These are phyloP conservation scores for Komagataella populi DNA, from an alignment of 805 yeast genomes.

Conservation along the genomic window DNA sequence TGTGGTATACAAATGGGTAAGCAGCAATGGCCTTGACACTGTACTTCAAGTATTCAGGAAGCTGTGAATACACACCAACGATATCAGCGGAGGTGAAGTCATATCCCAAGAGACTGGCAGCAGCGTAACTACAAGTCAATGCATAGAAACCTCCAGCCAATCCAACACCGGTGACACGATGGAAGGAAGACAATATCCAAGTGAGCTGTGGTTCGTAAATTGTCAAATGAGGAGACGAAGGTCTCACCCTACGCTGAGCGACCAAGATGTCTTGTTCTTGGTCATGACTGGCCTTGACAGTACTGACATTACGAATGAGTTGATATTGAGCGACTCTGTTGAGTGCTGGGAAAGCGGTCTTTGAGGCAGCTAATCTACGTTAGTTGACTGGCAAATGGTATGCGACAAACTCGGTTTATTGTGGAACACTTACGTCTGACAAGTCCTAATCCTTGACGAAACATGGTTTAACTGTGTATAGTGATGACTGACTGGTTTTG, in stretches of 20 bases:
- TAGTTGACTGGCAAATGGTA: background rate
- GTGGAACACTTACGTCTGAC: background rate
- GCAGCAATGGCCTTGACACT: constrained; percentile 58
- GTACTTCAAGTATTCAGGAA: constrained; percentile 51
- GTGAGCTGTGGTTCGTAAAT: constrained; percentile 91
- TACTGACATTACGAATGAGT: constrained; percentile 9
- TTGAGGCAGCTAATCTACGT: background rate
- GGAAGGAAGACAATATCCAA: constrained; percentile 65
- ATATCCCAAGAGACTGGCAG: constrained; percentile 49
- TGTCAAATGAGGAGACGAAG: constrained; percentile 78
- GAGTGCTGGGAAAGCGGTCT: background rate
- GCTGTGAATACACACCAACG: constrained; percentile 40
- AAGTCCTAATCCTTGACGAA: background rate
- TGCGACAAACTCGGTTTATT: no score
- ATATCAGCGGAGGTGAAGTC: constrained; percentile 38
- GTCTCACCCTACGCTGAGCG: constrained; percentile 79
- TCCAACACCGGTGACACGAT: constrained; percentile 80
- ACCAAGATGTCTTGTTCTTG: constrained; percentile 59
- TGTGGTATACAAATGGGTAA: constrained; percentile 80
- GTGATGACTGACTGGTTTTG: background rate
- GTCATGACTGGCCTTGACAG: constrained; percentile 40
- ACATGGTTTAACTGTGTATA: background rate
- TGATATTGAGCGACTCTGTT: background rate
- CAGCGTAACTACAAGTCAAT: constrained; percentile 64
- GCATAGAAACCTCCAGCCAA: constrained; percentile 72